phyloP scores from a whole-genome alignment of 164 flowering plant species.

The Saururus chinensis region DNA sequence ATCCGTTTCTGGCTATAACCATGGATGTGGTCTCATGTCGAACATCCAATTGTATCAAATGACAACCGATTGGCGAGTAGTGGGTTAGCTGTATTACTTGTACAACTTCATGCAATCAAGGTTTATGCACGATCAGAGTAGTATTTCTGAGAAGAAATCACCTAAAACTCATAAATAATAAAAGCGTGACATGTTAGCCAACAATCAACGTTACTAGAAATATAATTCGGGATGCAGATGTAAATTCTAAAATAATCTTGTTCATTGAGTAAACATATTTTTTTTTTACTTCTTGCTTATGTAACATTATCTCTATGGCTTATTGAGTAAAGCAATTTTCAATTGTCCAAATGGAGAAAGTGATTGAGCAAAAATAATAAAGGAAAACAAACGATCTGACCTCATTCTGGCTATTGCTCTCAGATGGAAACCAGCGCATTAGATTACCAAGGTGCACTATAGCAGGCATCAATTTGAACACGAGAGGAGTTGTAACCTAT shows the following conservation, averaged over 20 bases:
- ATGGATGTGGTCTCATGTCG: neutral
- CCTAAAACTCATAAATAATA: neutral
- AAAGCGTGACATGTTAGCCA: neutral
- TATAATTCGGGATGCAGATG: too few relatives aligned
- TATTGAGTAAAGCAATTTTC: too few relatives aligned
- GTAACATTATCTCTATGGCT: neutral
- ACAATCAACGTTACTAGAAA: too few relatives aligned
- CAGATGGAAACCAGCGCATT: conserved; percentile 85
- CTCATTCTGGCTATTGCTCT: conserved; percentile 53
- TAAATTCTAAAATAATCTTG: too few relatives aligned
- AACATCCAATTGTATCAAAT: too few relatives aligned
- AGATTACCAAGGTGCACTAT: conserved; percentile 81
- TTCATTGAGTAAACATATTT: too few relatives aligned
- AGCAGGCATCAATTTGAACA: conserved; percentile 85
- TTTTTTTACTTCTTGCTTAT: too few relatives aligned
- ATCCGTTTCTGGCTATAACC: too few relatives aligned
- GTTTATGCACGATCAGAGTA: neutral
- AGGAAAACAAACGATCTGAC: conserved; percentile 15
- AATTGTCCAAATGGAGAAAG: neutral
- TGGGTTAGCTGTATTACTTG: neutral
- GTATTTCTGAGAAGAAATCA: neutral
- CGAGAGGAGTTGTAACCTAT: conserved; percentile 88
- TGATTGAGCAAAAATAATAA: neutral
- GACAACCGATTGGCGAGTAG: neutral
- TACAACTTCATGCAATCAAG: neutral